Evolutionary conservation across 2,329 filamentous ascomycete genomes (phyloP), one percentile per base, ranked within the genome.

Genomic region (Neofusicoccum cordaticola): DNA sequence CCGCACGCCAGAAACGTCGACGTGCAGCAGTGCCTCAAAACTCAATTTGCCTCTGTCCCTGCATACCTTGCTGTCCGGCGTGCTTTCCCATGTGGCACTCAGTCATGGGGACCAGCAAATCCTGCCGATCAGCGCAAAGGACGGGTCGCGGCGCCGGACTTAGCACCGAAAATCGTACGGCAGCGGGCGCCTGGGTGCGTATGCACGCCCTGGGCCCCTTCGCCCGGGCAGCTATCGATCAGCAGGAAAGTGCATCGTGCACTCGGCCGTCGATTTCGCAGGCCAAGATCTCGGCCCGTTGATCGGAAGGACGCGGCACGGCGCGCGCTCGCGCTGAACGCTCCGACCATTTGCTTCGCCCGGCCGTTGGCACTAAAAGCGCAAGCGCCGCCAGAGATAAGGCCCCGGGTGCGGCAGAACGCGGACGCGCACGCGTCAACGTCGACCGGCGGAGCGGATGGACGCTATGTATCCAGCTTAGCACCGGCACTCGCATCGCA

Each of bases 251-350:
- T 31, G 27, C 27, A 7, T 31, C 4, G 6, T 31, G 27, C 6
- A 7, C 27, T 31, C 27, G 27, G 27, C 27, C 27, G 6, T 31
- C 27, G 27, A 31, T 7, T 31, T 31, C 27, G 8, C 6, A 37
- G 13, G 41, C 41, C 56, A 45, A 60, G 56, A n/a, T 47, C 27
- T 60, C 56, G 56, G 56, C 41, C 56, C 56, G 56, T 34, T 45
- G 42, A 48, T 58, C 53, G 53, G 53, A 31, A 56, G 19, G 47
- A 45, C 15, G 27, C 50, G 50, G 50, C 50, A 52, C 50, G 50
- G 31, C 31, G 31, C 34, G 50, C 50, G 22, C 22, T 22, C 22
- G 22, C 22, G 22, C 22, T 22, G 22, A 22, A 22, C 22, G 22
- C 22, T 22, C 22, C 22, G 22, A 22, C 22, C 22, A 22, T 22